Evolutionary conservation across 2,329 filamentous ascomycete genomes (phyloP).

Genomic region (Neodidymelliopsis sp.): DNA sequence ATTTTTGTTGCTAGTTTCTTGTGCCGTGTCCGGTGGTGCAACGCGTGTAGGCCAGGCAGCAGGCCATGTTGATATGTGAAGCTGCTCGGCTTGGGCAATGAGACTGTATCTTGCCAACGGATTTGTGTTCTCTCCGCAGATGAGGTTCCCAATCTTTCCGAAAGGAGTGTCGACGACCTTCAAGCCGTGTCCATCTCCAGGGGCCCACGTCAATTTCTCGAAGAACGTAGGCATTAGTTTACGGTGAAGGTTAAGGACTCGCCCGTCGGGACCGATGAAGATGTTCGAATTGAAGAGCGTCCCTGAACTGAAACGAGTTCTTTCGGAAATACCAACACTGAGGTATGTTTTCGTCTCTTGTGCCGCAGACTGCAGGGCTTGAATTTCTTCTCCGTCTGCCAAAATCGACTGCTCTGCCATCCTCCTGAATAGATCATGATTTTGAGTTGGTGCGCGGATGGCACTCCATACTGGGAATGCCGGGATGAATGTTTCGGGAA

Average conservation of each 20-base stretch:
- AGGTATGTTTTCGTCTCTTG: conserved; percentile 51
- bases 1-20: conserved; percentile 40
- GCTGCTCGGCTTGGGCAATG: conserved; percentile 63
- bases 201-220: conserved; percentile 63
- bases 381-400: conserved; percentile 57
- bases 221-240: conserved; percentile 65
- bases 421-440: conserved; percentile 59
- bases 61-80: conserved; percentile 65
- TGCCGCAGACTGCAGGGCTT: conserved; percentile 41
- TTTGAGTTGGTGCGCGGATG: conserved; percentile 56
- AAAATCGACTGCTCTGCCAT: conserved; percentile 56
- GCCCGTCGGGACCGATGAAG: conserved; percentile 54
- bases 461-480: conserved; percentile 63
- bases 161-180: conserved; percentile 55
- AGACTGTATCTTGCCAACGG: conserved; percentile 61
- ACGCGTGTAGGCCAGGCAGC: conserved; percentile 61
- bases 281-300: conserved; percentile 62
- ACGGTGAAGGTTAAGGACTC: conserved; percentile 60
- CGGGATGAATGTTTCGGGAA: conserved; percentile 62
- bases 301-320: conserved; percentile 52
- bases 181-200: conserved; percentile 61
- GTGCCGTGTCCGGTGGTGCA: not conserved
- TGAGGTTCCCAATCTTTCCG: conserved; percentile 59
- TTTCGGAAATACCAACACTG: conserved; percentile 62
- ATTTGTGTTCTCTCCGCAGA: conserved; percentile 67